These are phyloP conservation scores for Penicillium salamii DNA, from an alignment of 495 filamentous ascomycete genomes.

Conservation along the genomic window DNA sequence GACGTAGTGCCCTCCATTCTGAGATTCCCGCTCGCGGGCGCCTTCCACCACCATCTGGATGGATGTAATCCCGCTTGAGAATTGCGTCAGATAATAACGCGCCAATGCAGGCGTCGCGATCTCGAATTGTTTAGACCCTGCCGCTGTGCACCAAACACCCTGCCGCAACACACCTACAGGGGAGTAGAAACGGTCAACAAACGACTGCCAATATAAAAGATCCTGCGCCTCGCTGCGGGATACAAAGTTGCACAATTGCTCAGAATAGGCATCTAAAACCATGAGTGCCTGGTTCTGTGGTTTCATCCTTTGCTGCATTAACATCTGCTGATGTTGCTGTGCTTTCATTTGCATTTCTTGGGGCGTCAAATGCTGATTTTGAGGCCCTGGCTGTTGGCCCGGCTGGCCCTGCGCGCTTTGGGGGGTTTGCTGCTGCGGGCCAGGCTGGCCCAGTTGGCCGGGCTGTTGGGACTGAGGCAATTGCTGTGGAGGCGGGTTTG, in stretches of 20 bases:
- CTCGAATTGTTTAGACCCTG: constrained; percentile 68
- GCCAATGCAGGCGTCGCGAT: constrained; percentile 71
- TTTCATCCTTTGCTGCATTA: constrained; percentile 50
- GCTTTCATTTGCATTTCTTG: constrained; percentile 45
- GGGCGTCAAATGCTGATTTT: constrained; percentile 38
- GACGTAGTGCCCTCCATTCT: constrained; percentile 62
- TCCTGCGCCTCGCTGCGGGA: constrained; percentile 57
- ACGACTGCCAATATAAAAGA: constrained; percentile 66
- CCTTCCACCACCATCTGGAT: constrained; percentile 73
- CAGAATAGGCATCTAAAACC: constrained; percentile 65
- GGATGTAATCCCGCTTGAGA: constrained; percentile 73
- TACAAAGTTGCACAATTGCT: constrained; percentile 64
- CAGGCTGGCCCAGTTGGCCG: constrained; percentile 36
- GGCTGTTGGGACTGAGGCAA: constrained; percentile 45
- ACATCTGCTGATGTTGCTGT: constrained; percentile 48
- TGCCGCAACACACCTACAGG: constrained; percentile 65
- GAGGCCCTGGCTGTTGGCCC: constrained; percentile 40
- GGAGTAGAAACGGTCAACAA: constrained; percentile 76
- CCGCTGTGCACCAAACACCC: constrained; percentile 50
- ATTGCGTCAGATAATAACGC: constrained; percentile 79
- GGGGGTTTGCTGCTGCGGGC: constrained; percentile 38
- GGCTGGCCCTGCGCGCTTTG: constrained; percentile 41
- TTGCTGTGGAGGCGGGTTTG: constrained; percentile 45
- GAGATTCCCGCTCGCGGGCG: constrained; percentile 52
- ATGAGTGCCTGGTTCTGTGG: constrained; percentile 59